Percentiles rank a stretch among this genome's conserved stretches.
phyloP scores from a whole-genome alignment of 2,329 filamentous ascomycete species.

The Talaromyces albobiverticillius region DNA sequence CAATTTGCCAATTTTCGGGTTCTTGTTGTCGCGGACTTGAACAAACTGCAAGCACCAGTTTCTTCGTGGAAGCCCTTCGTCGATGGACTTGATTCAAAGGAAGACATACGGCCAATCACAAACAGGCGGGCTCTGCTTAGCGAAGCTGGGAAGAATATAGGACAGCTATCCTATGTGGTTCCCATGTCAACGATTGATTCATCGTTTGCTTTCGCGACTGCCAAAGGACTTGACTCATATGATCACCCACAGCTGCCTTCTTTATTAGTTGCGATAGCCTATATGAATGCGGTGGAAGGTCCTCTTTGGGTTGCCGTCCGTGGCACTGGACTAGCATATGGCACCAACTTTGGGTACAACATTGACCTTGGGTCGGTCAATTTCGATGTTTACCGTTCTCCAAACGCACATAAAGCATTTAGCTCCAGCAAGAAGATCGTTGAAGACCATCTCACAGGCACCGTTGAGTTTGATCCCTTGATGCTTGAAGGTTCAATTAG shows the following conservation, averaged over 20 bases:
- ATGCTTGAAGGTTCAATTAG: constrained; percentile 88
- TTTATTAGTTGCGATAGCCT: constrained; percentile 82
- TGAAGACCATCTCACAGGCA: constrained; percentile 69
- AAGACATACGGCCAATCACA: constrained; percentile 67
- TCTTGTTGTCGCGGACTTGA: constrained; percentile 77
- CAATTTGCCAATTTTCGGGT: constrained; percentile 81
- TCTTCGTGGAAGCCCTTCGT: constrained; percentile 71
- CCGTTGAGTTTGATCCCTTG: constrained; percentile 69
- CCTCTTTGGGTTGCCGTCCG: constrained; percentile 92
- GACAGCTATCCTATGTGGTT: constrained; percentile 72
- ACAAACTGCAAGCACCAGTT: constrained; percentile 70
- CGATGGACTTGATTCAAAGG: constrained; percentile 49
- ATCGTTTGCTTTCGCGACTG: constrained; percentile 77
- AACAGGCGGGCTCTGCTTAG: constrained; percentile 70
- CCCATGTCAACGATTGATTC: constrained; percentile 92
- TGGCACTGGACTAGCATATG: constrained; percentile 90
- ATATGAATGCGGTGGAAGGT: constrained; percentile 89
- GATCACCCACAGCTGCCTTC: constrained; percentile 75
- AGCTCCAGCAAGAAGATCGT: constrained; percentile 72
- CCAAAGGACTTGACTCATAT: constrained; percentile 71
- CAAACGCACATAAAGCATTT: constrained; percentile 85
- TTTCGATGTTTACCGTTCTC: constrained; percentile 85
- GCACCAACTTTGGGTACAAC: constrained; percentile 73
- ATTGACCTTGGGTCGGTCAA: constrained; percentile 76
- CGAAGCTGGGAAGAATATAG: constrained; percentile 69